Evolutionary conservation across 495 filamentous ascomycete species (phyloP), one percentile per base, ranked within the genome.

Genomic region (Thermochaetoides thermophila): DNA sequence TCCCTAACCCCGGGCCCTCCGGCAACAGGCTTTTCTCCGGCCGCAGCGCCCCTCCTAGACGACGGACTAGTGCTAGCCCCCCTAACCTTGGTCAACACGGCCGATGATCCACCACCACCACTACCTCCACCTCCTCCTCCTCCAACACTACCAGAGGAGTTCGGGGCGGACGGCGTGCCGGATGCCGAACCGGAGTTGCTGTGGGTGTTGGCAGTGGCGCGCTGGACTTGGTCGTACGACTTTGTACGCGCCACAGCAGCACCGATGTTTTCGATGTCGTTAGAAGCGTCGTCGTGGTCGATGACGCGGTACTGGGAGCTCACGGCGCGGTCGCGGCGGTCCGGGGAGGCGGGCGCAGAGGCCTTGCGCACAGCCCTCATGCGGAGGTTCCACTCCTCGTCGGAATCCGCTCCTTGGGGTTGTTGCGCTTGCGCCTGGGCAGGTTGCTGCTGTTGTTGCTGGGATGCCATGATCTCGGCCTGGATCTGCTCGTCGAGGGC

Each of bases 361-460:
- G 60, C 63, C 41, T 74, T 69, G 23, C 71, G 70, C 35, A 69
- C 71, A 5, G 68, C 67, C 30, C 79, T 63, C 69, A 80, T 74
- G 13, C 80, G 74, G 27, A 84, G 54, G 42, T 77, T 71, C 45
- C 60, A 69, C 50, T 92, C 85, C 38, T 89, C 82, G 25, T 86
- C 83, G 31, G 73, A 81, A 44, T 91, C 77, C 26, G 57, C 68
- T 25, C 69, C 68, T n/a, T 59, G 59, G 1, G 61, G 68, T 5
- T 63, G 69, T 20, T 73, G 65, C 35, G 69, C n/a, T n/a, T n/a
- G n/a, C n/a, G n/a, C n/a, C n/a, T n/a, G n/a, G n/a, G n/a, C n/a
- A n/a, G n/a, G n/a, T n/a, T n/a, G n/a, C n/a, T n/a, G n/a, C n/a
- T n/a, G n/a, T n/a, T n/a, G n/a, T n/a, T n/a, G 6, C 21, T 24